Evolutionary conservation across 192 early-diverging fungal genomes (phyloP), one percentile per base, ranked within the genome.

Genomic region (Linnemannia zychae): DNA sequence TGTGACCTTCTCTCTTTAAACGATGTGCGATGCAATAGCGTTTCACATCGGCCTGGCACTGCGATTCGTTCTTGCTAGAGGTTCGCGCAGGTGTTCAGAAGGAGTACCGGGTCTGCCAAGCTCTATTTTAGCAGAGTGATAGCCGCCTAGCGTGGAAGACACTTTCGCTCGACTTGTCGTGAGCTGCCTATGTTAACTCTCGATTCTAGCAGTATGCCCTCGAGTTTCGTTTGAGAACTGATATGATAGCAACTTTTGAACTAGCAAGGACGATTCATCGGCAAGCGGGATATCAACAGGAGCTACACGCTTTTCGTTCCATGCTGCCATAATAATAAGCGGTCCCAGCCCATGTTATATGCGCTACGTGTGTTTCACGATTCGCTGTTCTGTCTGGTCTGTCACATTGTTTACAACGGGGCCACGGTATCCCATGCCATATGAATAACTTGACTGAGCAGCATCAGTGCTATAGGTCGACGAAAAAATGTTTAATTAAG

Each of bases 71-170:
- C 20, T 57, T 57, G 53, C 24, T 57, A 57, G 53, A 57, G 53
- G 53, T 57, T 57, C 53, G 53, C 53, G 53, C 53, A 57, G 53
- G 53, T 57, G 53, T 57, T 57, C 53, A n/a, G 24, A 9, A 5
- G 6, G 53, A 57, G 53, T 57, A 57, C 22, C 9, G 22, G 22
- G 9, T 9, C n/a, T 9, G 53, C 53, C 53, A 57, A 57, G 53
- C 53, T 57, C 6, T 0, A n/a, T 22, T 22, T 24, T n/a, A 53
- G 52, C 52, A 53, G 52, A 22, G 52, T n/a, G 52, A n/a, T 9
- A 63, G 57, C 57, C 57, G 57, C n/a, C 57, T 63, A 63, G 57
- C 57, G 57, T 63, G 57, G 28, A 12, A 63, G 57, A 63, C 57
- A 63, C 57, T 63, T 63, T 63, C 13, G 5, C 9, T 44, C 40